Evolutionary conservation across 2,329 filamentous ascomycete genomes (phyloP).

Genomic region (Cercospora sp.): DNA sequence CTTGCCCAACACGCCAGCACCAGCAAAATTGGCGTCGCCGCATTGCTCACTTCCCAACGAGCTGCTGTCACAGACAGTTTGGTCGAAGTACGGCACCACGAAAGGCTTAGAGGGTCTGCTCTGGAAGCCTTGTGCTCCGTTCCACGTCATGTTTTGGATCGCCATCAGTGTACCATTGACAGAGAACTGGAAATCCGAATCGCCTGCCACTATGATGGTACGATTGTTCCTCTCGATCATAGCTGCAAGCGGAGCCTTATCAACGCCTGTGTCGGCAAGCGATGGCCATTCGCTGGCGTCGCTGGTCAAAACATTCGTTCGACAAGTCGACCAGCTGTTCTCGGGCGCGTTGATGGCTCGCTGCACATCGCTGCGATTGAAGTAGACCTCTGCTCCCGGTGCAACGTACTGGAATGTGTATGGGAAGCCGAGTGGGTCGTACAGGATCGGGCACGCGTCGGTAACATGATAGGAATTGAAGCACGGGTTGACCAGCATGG

Average conservation of each 20-base stretch:
- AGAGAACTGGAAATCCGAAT: slow-evolving; percentile 31
- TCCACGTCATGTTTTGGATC: slow-evolving; percentile 38
- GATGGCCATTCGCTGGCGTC: neutral
- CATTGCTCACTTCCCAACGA: neutral
- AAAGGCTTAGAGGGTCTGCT: slow-evolving; percentile 26
- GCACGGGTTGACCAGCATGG: slow-evolving; percentile 35
- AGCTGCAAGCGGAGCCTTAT: neutral
- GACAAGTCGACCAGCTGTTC: slow-evolving; percentile 32
- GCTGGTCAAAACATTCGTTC: slow-evolving; percentile 16
- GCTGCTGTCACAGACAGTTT: neutral
- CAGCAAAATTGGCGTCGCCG: slow-evolving; percentile 19
- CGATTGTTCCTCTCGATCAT: slow-evolving; percentile 37
- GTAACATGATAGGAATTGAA: slow-evolving; percentile 38
- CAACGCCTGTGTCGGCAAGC: slow-evolving; percentile 20
- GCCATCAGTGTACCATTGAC: slow-evolving; percentile 32
- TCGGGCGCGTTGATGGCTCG: slow-evolving; percentile 38
- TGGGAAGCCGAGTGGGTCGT: slow-evolving; percentile 24
- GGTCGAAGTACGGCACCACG: slow-evolving; percentile 28
- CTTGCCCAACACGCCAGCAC: slow-evolving; percentile 30
- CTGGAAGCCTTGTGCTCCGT: slow-evolving; percentile 34
- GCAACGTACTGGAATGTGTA: slow-evolving; percentile 4
- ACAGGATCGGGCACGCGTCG: slow-evolving; percentile 32
- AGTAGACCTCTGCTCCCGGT: slow-evolving; percentile 27
- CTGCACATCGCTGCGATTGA: slow-evolving; percentile 39
- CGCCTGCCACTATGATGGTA: slow-evolving; percentile 34